A percentile compares a stretch with the other conserved stretches of the same genome.
Evolutionary conservation across 192 early-diverging fungal genomes (phyloP).

Genomic region (Coemansia sp.): DNA sequence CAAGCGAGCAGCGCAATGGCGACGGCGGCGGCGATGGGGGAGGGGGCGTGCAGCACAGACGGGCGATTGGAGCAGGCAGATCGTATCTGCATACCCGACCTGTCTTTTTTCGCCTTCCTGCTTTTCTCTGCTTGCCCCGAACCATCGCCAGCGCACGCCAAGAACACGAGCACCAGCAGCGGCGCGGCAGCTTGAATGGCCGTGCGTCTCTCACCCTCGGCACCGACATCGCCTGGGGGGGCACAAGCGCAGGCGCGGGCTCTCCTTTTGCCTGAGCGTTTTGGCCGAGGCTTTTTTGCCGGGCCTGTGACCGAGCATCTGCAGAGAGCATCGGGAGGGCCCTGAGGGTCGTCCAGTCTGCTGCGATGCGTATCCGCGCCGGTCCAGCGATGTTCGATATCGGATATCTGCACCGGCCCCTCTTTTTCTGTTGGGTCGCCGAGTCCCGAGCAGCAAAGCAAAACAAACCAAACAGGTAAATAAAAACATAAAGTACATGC

Average conservation of each 20-base stretch:
- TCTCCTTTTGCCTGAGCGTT: too few species aligned
- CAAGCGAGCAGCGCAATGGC: too few species aligned
- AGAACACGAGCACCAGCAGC: neutral
- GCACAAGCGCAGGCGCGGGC: too few species aligned
- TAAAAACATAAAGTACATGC: neutral
- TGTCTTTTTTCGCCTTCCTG: slow-evolving; percentile 4
- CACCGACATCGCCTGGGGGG: too few species aligned
- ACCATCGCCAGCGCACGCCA: neutral
- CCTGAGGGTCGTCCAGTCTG: neutral
- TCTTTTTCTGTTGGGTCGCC: neutral
- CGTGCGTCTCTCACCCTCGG: neutral
- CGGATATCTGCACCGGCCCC: neutral
- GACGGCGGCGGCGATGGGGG: too few species aligned
- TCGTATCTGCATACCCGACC: slow-evolving; percentile 18
- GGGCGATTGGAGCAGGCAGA: slow-evolving; percentile 8
- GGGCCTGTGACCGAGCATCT: too few species aligned
- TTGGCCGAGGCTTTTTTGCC: neutral
- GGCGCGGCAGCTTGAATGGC: neutral
- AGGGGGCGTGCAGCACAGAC: neutral
- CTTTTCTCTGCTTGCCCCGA: neutral
- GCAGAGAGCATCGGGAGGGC: too few species aligned
- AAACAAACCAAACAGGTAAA: neutral
- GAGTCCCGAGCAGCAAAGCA: neutral
- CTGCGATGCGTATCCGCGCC: neutral
- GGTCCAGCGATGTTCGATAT: neutral